Conservation (phyloP, 805 yeast genomes). For the Monosporozyma unispora region DNA sequence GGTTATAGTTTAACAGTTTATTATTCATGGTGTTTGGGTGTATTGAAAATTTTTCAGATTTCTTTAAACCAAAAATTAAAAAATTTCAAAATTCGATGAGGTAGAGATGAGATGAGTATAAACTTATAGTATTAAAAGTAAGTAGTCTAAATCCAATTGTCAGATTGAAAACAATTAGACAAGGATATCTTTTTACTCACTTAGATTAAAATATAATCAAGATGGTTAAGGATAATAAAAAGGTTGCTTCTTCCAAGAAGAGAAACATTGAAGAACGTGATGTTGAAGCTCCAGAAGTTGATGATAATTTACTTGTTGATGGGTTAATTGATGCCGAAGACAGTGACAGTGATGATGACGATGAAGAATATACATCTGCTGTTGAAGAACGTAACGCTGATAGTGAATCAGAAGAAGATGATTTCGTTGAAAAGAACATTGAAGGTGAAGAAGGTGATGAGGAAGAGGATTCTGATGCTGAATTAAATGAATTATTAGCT, state of each 20-base stretch:
- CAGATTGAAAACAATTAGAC: background rate
- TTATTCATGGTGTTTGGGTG: constrained; percentile 7
- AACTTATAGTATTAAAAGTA: background rate
- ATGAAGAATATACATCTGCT: constrained; percentile 13
- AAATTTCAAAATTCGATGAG: constrained; percentile 6
- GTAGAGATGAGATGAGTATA: background rate
- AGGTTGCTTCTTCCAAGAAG: constrained; percentile 11
- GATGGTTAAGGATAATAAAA: constrained; percentile 2
- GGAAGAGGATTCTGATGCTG: constrained; percentile 50
- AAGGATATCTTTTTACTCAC: background rate
- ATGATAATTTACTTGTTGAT: constrained; percentile 10
- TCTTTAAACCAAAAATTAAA: background rate
- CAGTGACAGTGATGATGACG: constrained; percentile 15
- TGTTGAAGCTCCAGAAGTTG: constrained; percentile 11
- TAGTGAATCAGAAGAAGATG: constrained; percentile 5
- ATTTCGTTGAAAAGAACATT: constrained; percentile 6
- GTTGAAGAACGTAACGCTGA: constrained; percentile 8
- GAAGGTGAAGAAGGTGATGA: constrained; percentile 18
- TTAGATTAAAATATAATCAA: background rate
- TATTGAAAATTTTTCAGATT: constrained; percentile 2
- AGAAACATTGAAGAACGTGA: constrained; percentile 16
- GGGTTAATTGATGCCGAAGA: constrained; percentile 12
- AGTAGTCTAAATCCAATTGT: background rate
- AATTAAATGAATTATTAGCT: constrained; percentile 51
- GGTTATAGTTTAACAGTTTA: no score